A percentile compares a stretch with the other conserved stretches of the same genome.
Conservation (phyloP, 192 early-diverging fungal species). For the Jimgerdemannia flammicorona region DNA sequence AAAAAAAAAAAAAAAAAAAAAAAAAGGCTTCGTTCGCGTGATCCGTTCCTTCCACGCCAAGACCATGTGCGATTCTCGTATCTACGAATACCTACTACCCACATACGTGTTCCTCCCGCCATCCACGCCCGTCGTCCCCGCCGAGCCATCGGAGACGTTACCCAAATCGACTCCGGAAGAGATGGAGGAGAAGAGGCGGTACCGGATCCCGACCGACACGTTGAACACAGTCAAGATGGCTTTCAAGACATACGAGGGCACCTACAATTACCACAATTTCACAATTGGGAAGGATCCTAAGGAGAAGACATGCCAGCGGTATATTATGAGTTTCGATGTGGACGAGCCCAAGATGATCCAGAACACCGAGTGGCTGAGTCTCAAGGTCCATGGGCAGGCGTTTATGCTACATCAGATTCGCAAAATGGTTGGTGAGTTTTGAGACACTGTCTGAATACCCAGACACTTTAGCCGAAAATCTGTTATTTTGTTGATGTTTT, state of each 20-base stretch:
- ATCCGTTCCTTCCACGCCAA: conserved; percentile 87
- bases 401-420: conserved; percentile 99
- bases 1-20: neutral
- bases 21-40: conserved; percentile 60
- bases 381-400: conserved; percentile 92
- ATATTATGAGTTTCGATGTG: conserved; percentile 80
- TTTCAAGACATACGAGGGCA: conserved; percentile 74
- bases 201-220: conserved; percentile 57
- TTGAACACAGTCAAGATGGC: conserved; percentile 64
- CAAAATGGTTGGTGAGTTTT: conserved; percentile 90
- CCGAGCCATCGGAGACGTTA: conserved; percentile 5
- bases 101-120: conserved; percentile 76
- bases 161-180: conserved; percentile 51
- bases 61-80: conserved; percentile 85
- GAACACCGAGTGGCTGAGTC: conserved; percentile 83
- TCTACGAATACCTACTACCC: conserved; percentile 97
- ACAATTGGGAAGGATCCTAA: conserved; percentile 77
- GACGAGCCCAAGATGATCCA: conserved; percentile 64
- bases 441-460: too few species aligned
- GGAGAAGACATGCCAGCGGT: conserved; percentile 74
- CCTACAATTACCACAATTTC: conserved; percentile 95
- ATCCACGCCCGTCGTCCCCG: conserved; percentile 8
- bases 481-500: too few species aligned
- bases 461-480: too few species aligned
- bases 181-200: conserved; percentile 55